Base-by-base conservation (phyloP, 1,284 basidiomycete genomes). In the Leucoagaricus sp. region DNA sequence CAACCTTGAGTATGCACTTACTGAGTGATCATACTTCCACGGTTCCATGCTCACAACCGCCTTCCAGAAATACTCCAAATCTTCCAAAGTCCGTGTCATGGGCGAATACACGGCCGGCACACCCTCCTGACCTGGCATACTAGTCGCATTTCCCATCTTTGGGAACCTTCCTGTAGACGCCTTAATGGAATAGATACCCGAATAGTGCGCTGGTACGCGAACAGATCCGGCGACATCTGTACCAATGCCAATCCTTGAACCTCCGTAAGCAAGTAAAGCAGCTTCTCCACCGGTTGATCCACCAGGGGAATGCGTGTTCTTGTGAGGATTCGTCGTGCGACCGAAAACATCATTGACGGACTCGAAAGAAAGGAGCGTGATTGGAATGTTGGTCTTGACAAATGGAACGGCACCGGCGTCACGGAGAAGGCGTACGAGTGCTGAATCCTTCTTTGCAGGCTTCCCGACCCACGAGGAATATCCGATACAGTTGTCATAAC, bases 321-420 rank as follows among this genome's bases (percentile, higher is more conserved):
- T 81, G 67, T 87, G 81, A 1, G 90, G 89, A 67, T 93, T 91
- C 31, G 71, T 74, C 1, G 86, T 80, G n/a, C 69, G 67, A 1
- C 89, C 90, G 60, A 86, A 93, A 2, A 91, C 72, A 38, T 89
- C 88, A 51, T 88, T 89, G 36, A 70, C 66, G 53, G 87, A 86
- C 69, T 94, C 91, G 67, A 88, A 89, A 4, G 86, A 84, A 38
- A 93, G 77, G 42, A 93, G 79, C 0, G 89, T 91, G 64, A 87
- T 84, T 0, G 83, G 81, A 28, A 85, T 75, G 62, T 88, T 89
- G 36, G 91, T 93, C 73, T 93, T 93, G 67, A 86, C 87, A 69
- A 87, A 89, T 2, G 84, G 82, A 19, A 93, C 78, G 0, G 87
- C 91, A 19, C 91, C 91, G 1, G 85, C 87, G 52, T 84, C 78